Evolutionary conservation across 768 basidiomycete genomes (phyloP), one percentile per base, ranked within the genome.

Genomic region (Boletus eberwhitei): DNA sequence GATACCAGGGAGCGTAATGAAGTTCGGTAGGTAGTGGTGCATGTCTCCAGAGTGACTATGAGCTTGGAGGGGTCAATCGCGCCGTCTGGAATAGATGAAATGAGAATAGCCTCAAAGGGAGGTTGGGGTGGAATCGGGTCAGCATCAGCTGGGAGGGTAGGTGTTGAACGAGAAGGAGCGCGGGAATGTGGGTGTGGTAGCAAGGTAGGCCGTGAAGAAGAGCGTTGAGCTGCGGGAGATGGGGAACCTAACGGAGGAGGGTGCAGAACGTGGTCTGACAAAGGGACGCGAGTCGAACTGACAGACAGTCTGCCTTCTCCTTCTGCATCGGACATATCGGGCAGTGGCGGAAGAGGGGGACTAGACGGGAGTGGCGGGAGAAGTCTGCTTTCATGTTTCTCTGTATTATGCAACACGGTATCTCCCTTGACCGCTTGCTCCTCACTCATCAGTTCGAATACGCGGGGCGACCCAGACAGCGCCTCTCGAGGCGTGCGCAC

Each of bases 401-500:
- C 62, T 6, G 53, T 14, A 11, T 61, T 58, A 14, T 59, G 50
- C 43, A 53, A 38, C 40, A 49, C 31, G 41, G 50, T 45, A 9
- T 57, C 53, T 8, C 5, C 38, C 22, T 65, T 45, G 26, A 41
- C 26, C 12, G 40, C 50, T 8, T 62, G 49, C 41, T 62, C 61
- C 26, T 58, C 65, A 38, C 31, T 48, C 19, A 53, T 48, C 5
- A 39, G 55, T 8, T 48, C 53, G 34, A 53, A 53, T 21, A 39
- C 31, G 19, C 38, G 53, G 21, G 40, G 45, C 21, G 75, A 55
- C 44, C 72, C 67, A 29, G 68, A 74, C 31, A 93, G 74, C 21
- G 90, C 90, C 52, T 93, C 90, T 59, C 87, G 84, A 8, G 90
- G 90, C 0, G 90, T 92, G 53, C 85, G 77, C 36, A 92, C 90